Conservation (phyloP, 1,139 yeast species). For the Suzukiozyma palmioleophila region DNA sequence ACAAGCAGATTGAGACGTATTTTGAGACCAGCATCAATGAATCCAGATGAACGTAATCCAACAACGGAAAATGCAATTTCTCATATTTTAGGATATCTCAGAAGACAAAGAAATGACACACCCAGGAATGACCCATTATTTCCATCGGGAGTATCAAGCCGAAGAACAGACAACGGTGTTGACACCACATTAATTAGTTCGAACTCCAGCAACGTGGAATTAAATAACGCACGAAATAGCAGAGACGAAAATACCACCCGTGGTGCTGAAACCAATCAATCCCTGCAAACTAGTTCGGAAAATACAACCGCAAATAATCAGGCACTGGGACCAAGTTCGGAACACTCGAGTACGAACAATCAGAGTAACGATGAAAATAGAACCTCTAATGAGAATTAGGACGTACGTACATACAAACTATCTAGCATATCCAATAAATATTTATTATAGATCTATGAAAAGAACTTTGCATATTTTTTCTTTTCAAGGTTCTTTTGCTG, state of each 20-base stretch:
- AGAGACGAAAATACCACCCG: too few relatives aligned
- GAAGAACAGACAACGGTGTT: constrained; percentile 47
- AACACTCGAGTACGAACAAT: background rate
- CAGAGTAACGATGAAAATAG: background rate
- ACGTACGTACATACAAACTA: background rate
- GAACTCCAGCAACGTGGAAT: too few relatives aligned
- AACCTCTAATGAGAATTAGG: background rate
- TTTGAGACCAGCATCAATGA: constrained; percentile 10
- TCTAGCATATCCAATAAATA: constrained; percentile 1
- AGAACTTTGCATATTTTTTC: constrained; percentile 56
- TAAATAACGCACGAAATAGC: too few relatives aligned
- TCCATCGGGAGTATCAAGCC: constrained; percentile 49
- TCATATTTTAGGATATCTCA: constrained; percentile 22
- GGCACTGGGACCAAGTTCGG: too few relatives aligned
- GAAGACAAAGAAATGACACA: constrained; percentile 12
- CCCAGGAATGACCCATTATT: constrained; percentile 20
- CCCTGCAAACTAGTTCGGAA: too few relatives aligned
- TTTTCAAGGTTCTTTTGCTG: constrained; percentile 46
- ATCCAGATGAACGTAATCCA: constrained; percentile 6
- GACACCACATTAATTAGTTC: constrained; percentile 24
- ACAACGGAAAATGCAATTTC: constrained; percentile 15
- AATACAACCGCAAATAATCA: too few relatives aligned
- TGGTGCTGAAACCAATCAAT: too few relatives aligned
- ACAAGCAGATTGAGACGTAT: background rate
- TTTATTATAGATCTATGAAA: constrained; percentile 14